These are phyloP conservation scores for Luzula sylvatica DNA, from an alignment of 176 grass and related monocot genomes.

Conservation along the genomic window DNA sequence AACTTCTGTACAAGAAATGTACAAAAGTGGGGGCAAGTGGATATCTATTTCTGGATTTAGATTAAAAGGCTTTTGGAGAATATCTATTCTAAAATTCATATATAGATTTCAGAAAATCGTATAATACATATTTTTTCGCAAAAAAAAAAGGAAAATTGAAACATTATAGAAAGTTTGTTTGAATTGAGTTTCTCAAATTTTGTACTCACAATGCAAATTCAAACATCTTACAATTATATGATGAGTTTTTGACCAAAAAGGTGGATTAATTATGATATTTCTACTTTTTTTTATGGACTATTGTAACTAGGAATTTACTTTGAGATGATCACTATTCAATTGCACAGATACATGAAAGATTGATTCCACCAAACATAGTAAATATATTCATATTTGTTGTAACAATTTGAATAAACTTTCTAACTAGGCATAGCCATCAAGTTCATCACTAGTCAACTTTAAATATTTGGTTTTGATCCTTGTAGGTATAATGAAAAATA, in stretches of 20 bases:
- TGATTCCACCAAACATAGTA: slow-evolving; percentile 23
- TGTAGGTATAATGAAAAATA: slow-evolving; percentile 56
- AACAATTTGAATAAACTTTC: slow-evolving; percentile 26
- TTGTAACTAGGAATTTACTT: too few species aligned
- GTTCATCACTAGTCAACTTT: slow-evolving; percentile 36
- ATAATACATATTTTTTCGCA: neutral
- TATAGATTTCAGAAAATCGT: neutral
- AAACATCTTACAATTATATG: too few species aligned
- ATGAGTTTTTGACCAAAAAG: too few species aligned
- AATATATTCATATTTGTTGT: slow-evolving; percentile 21
- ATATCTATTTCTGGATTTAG: neutral
- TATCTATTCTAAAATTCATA: neutral
- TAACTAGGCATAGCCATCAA: slow-evolving; percentile 22
- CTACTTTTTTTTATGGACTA: too few species aligned
- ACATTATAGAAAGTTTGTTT: too few species aligned
- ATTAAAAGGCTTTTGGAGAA: neutral
- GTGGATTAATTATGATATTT: too few species aligned
- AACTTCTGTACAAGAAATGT: neutral
- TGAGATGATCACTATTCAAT: neutral
- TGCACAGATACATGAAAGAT: slow-evolving; percentile 14
- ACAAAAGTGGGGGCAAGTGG: too few species aligned
- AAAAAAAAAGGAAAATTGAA: neutral
- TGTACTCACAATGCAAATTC: too few species aligned
- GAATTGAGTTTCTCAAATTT: too few species aligned
- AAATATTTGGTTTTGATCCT: slow-evolving; percentile 40